Conservation (phyloP, 257 asterid genomes). For the Anisodus tanguticus region DNA sequence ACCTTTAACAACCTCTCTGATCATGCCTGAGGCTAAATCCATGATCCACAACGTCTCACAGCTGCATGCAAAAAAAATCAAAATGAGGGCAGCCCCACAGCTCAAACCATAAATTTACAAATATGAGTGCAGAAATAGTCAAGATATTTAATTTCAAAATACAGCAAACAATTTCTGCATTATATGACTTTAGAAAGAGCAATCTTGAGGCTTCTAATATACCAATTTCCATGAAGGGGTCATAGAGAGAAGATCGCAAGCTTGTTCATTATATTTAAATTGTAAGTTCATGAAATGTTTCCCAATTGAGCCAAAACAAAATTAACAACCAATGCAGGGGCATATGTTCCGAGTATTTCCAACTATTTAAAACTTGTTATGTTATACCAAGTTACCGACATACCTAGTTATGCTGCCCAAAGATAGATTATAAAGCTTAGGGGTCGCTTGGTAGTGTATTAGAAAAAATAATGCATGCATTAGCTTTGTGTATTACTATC, state of each 20-base stretch:
- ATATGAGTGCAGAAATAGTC: not conserved
- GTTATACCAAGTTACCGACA: not conserved
- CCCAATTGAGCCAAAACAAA: not conserved
- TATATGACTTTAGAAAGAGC: not conserved
- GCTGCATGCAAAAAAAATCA: conserved; percentile 51
- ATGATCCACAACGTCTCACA: conserved; percentile 76
- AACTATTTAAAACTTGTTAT: not conserved
- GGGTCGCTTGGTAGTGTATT: too few relatives aligned
- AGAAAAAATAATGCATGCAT: too few relatives aligned
- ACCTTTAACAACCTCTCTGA: conserved; percentile 80
- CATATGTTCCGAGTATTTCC: not conserved
- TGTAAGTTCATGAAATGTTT: conserved; percentile 9
- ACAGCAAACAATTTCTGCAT: not conserved
- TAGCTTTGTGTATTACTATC: too few relatives aligned
- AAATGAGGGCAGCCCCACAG: not conserved
- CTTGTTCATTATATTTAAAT: not conserved
- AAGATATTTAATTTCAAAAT: not conserved
- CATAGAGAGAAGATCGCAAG: conserved; percentile 2
- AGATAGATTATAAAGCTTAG: not conserved
- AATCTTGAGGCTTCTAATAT: not conserved
- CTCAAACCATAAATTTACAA: not conserved
- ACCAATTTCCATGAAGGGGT: not conserved
- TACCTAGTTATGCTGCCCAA: conserved; percentile 3
- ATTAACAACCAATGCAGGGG: not conserved
- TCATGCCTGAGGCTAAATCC: conserved; percentile 66